Evolutionary conservation across 108 stramenopile genomes (phyloP).

Genomic region (Nitzschia sp.): DNA sequence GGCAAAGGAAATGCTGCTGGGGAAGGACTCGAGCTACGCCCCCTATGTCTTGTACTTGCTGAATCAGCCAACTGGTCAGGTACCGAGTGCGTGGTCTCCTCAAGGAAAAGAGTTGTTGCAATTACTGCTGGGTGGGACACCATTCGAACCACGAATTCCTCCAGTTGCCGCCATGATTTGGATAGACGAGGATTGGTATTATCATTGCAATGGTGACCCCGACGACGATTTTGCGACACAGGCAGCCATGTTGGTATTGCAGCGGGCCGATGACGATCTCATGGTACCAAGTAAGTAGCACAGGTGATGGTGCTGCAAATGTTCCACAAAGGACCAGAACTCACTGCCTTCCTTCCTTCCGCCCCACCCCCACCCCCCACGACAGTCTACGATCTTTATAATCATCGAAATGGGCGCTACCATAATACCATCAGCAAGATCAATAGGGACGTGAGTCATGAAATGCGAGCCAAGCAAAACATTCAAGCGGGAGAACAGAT

Average conservation of each 20-base stretch:
- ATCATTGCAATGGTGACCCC: constrained; percentile 33
- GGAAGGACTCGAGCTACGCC: constrained; percentile 41
- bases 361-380: too few species aligned
- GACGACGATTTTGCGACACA: constrained; percentile 28
- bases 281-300: constrained; percentile 48
- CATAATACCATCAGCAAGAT: constrained; percentile 12
- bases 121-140: constrained; percentile 22
- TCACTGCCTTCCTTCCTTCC: too few species aligned
- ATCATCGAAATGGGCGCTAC: constrained; percentile 55
- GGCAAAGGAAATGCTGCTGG: constrained; percentile 23
- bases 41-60: constrained; percentile 73
- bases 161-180: not conserved
- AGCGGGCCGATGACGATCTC: constrained; percentile 47
- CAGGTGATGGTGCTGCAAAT: too few species aligned
- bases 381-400: constrained; percentile 47
- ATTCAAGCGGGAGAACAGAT: constrained; percentile 68
- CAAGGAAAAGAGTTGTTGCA: constrained; percentile 43
- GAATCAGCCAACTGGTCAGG: constrained; percentile 15
- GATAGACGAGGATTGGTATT: constrained; percentile 20
- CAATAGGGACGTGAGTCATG: constrained; percentile 13
- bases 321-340: too few species aligned
- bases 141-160: not conserved
- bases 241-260: constrained; percentile 52
- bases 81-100: constrained; percentile 54
- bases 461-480: constrained; percentile 26